Percentiles rank a stretch among this genome's conserved stretches.
Conservation (phyloP, 257 asterid species). For the Coffea canephora region DNA sequence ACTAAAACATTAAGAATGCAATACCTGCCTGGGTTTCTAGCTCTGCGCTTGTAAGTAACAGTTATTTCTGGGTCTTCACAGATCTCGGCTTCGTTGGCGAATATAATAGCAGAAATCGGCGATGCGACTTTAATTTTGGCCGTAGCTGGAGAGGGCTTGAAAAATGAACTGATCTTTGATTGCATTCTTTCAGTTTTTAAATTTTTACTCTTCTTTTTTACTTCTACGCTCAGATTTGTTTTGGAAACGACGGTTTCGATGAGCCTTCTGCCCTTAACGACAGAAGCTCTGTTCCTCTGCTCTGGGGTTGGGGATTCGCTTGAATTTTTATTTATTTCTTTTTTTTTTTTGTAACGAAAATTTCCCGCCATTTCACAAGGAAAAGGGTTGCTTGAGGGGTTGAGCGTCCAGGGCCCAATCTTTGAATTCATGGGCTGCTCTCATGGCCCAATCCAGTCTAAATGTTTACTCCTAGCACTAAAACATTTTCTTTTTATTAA, state of each 20-base stretch:
- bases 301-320: neutral
- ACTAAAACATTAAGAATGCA: neutral
- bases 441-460: neutral
- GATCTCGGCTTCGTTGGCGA: conserved; percentile 15
- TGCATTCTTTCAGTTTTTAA: conserved; percentile 39
- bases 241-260: neutral
- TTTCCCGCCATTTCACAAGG: neutral
- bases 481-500: neutral
- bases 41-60: conserved; percentile 39
- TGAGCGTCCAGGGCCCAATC: neutral
- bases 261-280: neutral
- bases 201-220: neutral
- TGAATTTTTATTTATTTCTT: too few relatives aligned
- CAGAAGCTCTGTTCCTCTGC: neutral
- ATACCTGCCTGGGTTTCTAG: conserved; percentile 28
- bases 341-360: neutral
- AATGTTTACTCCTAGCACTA: neutral
- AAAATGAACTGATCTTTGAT: conserved; percentile 57
- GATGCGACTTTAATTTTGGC: conserved; percentile 26
- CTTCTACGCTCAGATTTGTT: too few relatives aligned
- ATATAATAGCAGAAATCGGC: conserved; percentile 14
- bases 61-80: conserved; percentile 34
- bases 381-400: neutral
- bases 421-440: neutral
- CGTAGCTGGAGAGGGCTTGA: conserved; percentile 35